These are phyloP conservation scores for Exophiala alcalophila DNA, from an alignment of 2,329 filamentous ascomycete genomes.

Conservation along the genomic window DNA sequence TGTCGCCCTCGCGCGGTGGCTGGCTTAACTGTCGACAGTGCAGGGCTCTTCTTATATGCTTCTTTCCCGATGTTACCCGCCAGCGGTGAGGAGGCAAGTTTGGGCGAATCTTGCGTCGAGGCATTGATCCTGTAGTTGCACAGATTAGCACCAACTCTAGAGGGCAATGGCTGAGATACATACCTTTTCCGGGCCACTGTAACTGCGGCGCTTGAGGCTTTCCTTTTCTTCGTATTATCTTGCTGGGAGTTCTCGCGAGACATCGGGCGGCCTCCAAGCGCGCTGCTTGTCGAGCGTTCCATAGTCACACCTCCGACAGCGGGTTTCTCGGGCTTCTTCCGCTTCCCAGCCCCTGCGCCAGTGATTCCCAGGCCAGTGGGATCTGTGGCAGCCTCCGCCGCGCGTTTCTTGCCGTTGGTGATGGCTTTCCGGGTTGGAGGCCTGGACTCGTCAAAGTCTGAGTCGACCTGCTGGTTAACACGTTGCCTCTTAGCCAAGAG, in stretches of 20 bases:
- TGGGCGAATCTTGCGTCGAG: conserved; percentile 61
- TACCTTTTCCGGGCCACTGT: conserved; percentile 68
- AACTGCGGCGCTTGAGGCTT: conserved; percentile 33
- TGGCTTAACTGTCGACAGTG: conserved; percentile 59
- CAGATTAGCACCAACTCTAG: conserved; percentile 2
- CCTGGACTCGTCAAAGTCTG: conserved; percentile 70
- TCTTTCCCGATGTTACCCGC: conserved; percentile 64
- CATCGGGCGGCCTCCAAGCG: conserved; percentile 27
- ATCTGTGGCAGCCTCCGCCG: conserved; percentile 48
- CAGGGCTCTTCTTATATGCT: conserved; percentile 57
- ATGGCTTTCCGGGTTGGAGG: conserved; percentile 57
- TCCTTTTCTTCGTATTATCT: conserved; percentile 31
- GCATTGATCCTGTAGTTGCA: conserved; percentile 24
- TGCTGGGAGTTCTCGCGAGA: conserved; percentile 31
- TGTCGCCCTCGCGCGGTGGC: conserved; percentile 70
- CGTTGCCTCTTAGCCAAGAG: conserved; percentile 53
- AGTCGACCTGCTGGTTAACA: conserved; percentile 64
- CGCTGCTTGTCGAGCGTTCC: conserved; percentile 64
- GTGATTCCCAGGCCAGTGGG: conserved; percentile 63
- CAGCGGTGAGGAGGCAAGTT: conserved; percentile 72
- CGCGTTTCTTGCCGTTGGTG: conserved; percentile 60
- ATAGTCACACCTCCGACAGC: conserved; percentile 46
- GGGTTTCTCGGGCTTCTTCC: conserved; percentile 60
- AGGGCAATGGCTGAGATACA: conserved; percentile 31
- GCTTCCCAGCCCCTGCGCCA: conserved; percentile 60